Percentiles rank a stretch among this genome's conserved stretches.
Evolutionary conservation across 306 rosid species (phyloP).

Genomic region (Vigna unguiculata): DNA sequence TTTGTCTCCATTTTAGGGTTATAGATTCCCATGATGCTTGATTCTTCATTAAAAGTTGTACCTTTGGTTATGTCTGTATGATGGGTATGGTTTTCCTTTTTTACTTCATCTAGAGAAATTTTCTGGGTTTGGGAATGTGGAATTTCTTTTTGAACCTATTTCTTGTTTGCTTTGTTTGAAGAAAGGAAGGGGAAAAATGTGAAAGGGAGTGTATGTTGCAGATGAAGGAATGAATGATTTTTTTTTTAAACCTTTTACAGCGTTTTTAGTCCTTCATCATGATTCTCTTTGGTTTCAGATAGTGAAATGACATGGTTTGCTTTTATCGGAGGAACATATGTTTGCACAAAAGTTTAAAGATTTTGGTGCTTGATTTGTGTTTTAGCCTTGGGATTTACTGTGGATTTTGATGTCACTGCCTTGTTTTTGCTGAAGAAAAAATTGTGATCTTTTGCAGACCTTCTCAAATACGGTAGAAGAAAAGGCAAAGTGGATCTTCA

Average conservation of each 20-base stretch:
- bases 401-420: constrained; percentile 29
- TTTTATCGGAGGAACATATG: not conserved
- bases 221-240: constrained; percentile 6
- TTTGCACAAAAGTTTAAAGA: not conserved
- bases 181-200: constrained; percentile 17
- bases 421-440: constrained; percentile 22
- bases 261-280: not conserved
- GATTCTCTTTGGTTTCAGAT: not conserved
- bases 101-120: not conserved
- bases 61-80: not conserved
- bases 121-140: not conserved
- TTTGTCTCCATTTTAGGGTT: not conserved
- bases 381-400: not conserved
- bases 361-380: not conserved
- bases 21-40: not conserved
- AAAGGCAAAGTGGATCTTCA: constrained; percentile 97
- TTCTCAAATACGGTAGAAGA: constrained; percentile 92
- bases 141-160: constrained; percentile 1
- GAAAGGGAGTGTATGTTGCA: not conserved
- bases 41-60: constrained; percentile 1
- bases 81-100: constrained; percentile 7
- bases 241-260: not conserved
- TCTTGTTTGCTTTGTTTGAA: not conserved
- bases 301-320: constrained; percentile 11
- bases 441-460: constrained; percentile 60